Evolutionary conservation across 2,329 filamentous ascomycete species (phyloP), one percentile per base, ranked within the genome.

Genomic region (Colletotrichum noveboracense): DNA sequence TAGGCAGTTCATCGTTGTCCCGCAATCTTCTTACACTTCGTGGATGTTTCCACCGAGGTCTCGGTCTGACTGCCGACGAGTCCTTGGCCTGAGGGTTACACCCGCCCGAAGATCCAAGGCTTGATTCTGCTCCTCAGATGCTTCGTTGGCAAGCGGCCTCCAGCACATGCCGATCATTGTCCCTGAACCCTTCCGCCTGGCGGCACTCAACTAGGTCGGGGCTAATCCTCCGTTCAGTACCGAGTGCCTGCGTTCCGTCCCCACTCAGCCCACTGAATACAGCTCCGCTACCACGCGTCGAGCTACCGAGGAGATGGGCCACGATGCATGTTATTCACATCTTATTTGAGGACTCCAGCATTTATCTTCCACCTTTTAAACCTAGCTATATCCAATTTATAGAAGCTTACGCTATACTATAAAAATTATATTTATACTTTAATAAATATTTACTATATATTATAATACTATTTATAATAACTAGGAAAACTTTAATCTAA

Each of bases 261-360:
- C 26, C 36, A 28, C 68, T 28, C 14, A 48, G 28, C 26, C 16
- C 36, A 48, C 26, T 12, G 34, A n/a, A 21, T 16, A 24, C 69
- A 32, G 21, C 69, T 66, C 69, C 48, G 30, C 61, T 66, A 43
- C 48, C 48, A 34, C n/a, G 30, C 18, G 55, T 36, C 16, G 21
- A 38, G 21, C 16, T 61, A 36, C 64, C 70, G n/a, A 67, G 21
- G 28, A 26, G 32, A 32, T 36, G 65, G 28, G 34, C 43, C 60
- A 62, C 30, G 61, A 13, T 58, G 32, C 52, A 24, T 16, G 55
- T 26, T 24, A 70, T 48, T 38, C 55, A 26, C 18, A 13, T 79
- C 65, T 79, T 76, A 43, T 78, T 78, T 9, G 76, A 77, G 18
- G 62, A 75, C 52, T 66, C 60, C 24, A 24, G 24, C 24, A 24